phyloP scores from a whole-genome alignment of 1,139 yeast species.

The Diutina scorzettiae region DNA sequence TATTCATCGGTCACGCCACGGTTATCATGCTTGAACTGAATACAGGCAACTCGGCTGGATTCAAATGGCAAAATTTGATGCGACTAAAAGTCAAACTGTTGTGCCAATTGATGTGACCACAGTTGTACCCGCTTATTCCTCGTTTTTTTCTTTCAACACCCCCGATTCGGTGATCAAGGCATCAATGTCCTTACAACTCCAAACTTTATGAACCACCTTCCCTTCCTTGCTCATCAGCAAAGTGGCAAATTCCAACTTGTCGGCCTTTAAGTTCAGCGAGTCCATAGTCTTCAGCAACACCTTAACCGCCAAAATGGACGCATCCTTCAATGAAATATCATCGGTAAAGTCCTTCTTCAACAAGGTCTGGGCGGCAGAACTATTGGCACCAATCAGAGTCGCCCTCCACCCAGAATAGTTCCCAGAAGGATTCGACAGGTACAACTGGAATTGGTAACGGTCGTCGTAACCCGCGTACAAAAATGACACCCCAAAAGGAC shows the following conservation, averaged over 20 bases:
- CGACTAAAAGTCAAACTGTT: too few relatives aligned
- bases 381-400: slow-evolving; percentile 92
- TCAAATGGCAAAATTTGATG: too few relatives aligned
- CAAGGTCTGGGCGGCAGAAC: slow-evolving; percentile 90
- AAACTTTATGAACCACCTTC: slow-evolving; percentile 53
- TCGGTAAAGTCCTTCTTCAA: slow-evolving; percentile 92
- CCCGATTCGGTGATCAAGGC: slow-evolving; percentile 63
- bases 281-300: slow-evolving; percentile 94
- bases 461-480: slow-evolving; percentile 95
- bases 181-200: slow-evolving; percentile 73
- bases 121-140: too few relatives aligned
- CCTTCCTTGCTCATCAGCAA: slow-evolving; percentile 35
- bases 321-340: slow-evolving; percentile 64
- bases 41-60: too few relatives aligned
- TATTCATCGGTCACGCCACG: too few relatives aligned
- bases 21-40: too few relatives aligned
- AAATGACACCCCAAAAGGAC: slow-evolving; percentile 97
- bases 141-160: slow-evolving; percentile 35
- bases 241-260: slow-evolving; percentile 85
- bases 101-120: too few relatives aligned
- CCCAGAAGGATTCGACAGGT: slow-evolving; percentile 94
- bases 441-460: slow-evolving; percentile 79
- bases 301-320: slow-evolving; percentile 79
- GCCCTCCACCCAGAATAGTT: slow-evolving; percentile 99
- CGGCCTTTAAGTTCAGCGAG: slow-evolving; percentile 71